A percentile compares a stretch with the other conserved stretches of the same genome.
phyloP scores from a whole-genome alignment of 2,329 filamentous ascomycete genomes.

The Xylaria hypoxylon region DNA sequence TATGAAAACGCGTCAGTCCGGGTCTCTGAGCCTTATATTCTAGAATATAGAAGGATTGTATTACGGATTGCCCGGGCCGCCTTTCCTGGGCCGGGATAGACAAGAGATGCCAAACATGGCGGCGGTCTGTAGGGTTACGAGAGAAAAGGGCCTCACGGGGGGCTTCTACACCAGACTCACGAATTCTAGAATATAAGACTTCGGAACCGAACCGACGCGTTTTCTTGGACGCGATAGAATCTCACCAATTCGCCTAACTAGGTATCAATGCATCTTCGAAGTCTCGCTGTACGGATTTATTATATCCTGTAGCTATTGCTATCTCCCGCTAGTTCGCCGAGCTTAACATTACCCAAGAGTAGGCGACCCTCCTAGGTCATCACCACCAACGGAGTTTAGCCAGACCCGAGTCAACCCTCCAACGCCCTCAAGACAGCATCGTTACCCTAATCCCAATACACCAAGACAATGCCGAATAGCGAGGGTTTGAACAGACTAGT shows the following conservation, averaged over 20 bases:
- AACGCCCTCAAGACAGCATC: background rate
- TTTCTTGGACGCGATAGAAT: background rate
- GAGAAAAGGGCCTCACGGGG: background rate
- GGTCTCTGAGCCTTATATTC: background rate
- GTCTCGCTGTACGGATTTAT: background rate
- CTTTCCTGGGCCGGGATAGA: background rate
- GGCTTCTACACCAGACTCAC: too few relatives aligned
- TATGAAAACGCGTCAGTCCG: background rate
- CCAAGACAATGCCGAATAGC: background rate
- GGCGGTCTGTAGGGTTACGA: background rate
- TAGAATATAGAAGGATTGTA: background rate
- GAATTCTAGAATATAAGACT: background rate
- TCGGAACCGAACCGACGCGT: background rate
- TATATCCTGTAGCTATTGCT: constrained; percentile 4
- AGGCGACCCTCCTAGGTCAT: background rate
- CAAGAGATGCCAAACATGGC: background rate
- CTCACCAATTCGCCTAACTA: background rate
- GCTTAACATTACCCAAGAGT: constrained; percentile 18
- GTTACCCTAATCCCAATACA: background rate
- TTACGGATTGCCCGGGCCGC: background rate
- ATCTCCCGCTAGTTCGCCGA: constrained; percentile 3
- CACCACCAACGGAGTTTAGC: background rate
- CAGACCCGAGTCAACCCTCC: background rate
- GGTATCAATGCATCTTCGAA: background rate
- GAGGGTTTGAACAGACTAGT: background rate